Conservation (phyloP, 2,329 filamentous ascomycete species). For the Didymella segeticola region DNA sequence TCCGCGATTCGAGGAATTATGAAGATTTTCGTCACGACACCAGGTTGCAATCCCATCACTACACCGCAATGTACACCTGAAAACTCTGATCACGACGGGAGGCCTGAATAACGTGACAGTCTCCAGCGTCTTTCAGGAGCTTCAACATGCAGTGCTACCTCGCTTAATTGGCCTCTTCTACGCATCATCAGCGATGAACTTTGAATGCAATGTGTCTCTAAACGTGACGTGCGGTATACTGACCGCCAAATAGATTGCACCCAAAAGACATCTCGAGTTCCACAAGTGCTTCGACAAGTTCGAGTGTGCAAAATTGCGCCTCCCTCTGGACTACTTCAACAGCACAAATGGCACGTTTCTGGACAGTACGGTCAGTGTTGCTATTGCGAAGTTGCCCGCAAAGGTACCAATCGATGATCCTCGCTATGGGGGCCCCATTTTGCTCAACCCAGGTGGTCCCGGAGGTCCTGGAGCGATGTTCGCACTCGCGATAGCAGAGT, state of each 20-base stretch:
- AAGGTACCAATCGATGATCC: slow-evolving; percentile 44
- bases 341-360: slow-evolving; percentile 45
- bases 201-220: not conserved
- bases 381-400: slow-evolving; percentile 42
- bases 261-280: slow-evolving; percentile 37
- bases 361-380: slow-evolving; percentile 38
- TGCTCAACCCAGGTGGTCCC: slow-evolving; percentile 55
- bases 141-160: not conserved
- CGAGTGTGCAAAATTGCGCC: slow-evolving; percentile 45
- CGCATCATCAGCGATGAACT: not conserved
- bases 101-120: not conserved
- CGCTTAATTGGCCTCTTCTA: not conserved
- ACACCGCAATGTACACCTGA: not conserved
- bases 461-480: slow-evolving; percentile 50
- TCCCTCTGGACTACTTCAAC: slow-evolving; percentile 49
- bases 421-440: slow-evolving; percentile 51
- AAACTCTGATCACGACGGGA: not conserved
- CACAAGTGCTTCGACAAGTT: slow-evolving; percentile 40
- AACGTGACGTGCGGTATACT: slow-evolving; percentile 15
- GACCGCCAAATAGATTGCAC: slow-evolving; percentile 31
- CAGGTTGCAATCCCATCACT: not conserved
- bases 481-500: slow-evolving; percentile 30
- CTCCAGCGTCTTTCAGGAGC: not conserved
- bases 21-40: not conserved
- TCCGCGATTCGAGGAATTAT: not conserved